Base-by-base conservation (phyloP, 345 rosid genomes). In the Ceriops decandra region DNA sequence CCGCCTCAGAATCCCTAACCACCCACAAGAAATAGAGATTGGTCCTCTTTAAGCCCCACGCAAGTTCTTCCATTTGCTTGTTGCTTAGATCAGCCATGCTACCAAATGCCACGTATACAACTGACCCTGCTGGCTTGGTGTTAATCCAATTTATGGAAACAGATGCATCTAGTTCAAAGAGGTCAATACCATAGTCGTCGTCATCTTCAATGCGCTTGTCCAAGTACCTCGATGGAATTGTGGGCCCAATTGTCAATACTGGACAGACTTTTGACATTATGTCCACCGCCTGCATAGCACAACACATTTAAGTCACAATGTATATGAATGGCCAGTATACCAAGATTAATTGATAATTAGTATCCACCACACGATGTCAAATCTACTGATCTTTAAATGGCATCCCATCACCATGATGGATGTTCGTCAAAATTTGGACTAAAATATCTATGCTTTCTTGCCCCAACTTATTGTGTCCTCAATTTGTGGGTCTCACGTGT, bases 31-130 rank as follows among this genome's bases (percentile, higher is more conserved):
- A 85, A 68, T 31, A 52, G 52, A 9, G 15, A 53, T 72, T 68
- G 56, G 59, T 83, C 22, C 60, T 60, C 67, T 80, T 85, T 21
- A 87, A 69, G 11, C 87, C 90, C 27, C 54, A 57, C 0, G 87
- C 87, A 9, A 89, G 31, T 57, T 89, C 86, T 52, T 63, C 76
- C 86, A 84, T 84, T 57, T 87, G 89, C 33, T 80, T 77, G 33
- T 77, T 70, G 51, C 72, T 75, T 1, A 83, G 60, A 9, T 64
- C 53, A 26, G 84, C 88, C 59, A 87, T n/a, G 70, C 95, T 89
- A 21, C 92, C 90, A 46, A 87, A 87, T 51, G 95, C 83, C 33
- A 83, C 79, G 17, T 84, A 85, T 30, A 85, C 80, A 0, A 89
- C 92, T 1, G 89, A 89, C 17, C 19, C 52, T 13, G 70, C 60